These are phyloP conservation scores for Voacanga thouarsii DNA, from an alignment of 257 asterid species.

Conservation along the genomic window DNA sequence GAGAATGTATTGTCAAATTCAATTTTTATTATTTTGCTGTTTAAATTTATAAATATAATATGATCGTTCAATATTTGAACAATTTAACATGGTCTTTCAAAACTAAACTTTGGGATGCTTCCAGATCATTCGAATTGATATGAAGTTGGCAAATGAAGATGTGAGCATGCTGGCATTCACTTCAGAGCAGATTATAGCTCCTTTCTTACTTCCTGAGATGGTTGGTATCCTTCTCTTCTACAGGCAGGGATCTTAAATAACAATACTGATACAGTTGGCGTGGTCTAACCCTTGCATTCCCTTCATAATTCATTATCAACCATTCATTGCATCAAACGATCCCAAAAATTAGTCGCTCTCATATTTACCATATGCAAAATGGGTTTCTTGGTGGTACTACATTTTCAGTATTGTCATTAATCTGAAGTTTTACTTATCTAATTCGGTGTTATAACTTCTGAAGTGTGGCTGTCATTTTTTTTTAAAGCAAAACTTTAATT, in stretches of 20 bases:
- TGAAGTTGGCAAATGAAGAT: constrained; percentile 97
- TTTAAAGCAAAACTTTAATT: too few species aligned
- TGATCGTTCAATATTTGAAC: constrained; percentile 14
- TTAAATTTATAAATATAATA: constrained; percentile 10
- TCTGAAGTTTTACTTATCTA: background rate
- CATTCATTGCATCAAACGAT: too few species aligned
- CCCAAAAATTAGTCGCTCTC: too few species aligned
- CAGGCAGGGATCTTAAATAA: background rate
- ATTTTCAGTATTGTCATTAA: background rate
- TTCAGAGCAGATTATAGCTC: constrained; percentile 89
- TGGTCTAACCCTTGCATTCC: background rate
- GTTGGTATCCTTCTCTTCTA: constrained; percentile 27
- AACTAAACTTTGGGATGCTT: constrained; percentile 26
- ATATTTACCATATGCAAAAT: background rate
- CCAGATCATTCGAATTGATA: constrained; percentile 90
- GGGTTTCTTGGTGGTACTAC: background rate
- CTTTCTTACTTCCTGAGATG: constrained; percentile 95
- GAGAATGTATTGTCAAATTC: constrained; percentile 64
- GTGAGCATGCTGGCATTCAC: constrained; percentile 91
- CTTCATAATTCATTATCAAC: background rate
- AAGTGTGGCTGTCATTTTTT: background rate
- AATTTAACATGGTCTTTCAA: constrained; percentile 17
- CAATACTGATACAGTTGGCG: background rate
- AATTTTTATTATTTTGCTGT: constrained; percentile 5
- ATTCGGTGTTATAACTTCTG: background rate